A percentile compares a stretch with the other conserved stretches of the same genome.
These are phyloP conservation scores for Pseudoscleropodium purum DNA, from an alignment of 225 moss, liverwort and hornwort genomes.

Conservation along the genomic window DNA sequence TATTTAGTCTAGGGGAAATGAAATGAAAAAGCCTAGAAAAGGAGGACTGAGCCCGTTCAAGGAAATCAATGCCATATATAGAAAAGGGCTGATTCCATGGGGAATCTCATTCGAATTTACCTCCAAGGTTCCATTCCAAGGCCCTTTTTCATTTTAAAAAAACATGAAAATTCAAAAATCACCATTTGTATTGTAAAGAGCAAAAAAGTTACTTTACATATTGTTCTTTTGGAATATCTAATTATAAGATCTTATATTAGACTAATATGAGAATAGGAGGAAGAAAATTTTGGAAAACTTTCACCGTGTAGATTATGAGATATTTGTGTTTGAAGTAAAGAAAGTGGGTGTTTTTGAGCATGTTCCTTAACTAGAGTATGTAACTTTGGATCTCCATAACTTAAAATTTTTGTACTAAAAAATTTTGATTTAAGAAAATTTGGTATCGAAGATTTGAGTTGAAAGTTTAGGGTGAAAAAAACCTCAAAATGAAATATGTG, in stretches of 20 bases:
- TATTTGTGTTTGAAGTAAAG: not conserved
- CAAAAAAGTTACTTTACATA: not conserved
- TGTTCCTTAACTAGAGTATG: not conserved
- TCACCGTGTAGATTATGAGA: not conserved
- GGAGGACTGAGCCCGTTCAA: not conserved
- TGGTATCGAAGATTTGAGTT: not conserved
- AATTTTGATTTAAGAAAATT: not conserved
- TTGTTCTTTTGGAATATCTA: not conserved
- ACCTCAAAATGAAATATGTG: not conserved
- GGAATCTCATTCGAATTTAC: too few species aligned
- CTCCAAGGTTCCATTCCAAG: too few species aligned
- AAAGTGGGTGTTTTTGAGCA: not conserved
- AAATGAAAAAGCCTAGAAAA: not conserved
- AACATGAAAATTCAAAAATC: not conserved
- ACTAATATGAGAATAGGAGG: rapidly evolving
- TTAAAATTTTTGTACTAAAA: not conserved
- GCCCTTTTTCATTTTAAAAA: not conserved
- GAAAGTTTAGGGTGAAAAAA: not conserved
- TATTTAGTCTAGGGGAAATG: too few species aligned
- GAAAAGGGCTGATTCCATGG: not conserved
- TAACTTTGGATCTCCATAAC: not conserved
- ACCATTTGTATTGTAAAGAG: not conserved
- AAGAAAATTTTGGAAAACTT: not conserved
- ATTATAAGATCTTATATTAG: not conserved
- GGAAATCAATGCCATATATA: not conserved